Evolutionary conservation across 768 basidiomycete species (phyloP), one percentile per base, ranked within the genome.

Genomic region (Agaricus sinodeliciosus): DNA sequence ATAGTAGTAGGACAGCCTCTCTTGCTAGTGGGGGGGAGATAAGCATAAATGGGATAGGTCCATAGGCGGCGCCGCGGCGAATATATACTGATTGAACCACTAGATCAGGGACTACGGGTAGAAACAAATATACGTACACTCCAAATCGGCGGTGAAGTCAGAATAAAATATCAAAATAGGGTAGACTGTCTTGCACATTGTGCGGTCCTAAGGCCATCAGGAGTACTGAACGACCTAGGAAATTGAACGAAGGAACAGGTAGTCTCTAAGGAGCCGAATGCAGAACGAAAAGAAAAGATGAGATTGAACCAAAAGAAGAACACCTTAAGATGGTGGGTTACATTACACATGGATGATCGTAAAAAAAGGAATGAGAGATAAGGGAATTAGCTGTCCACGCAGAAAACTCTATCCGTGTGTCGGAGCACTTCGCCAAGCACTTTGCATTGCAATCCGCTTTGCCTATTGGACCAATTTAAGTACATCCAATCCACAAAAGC

Each of bases 371-470:
- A 36, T 25, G 16, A 39, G 34, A 25, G 35, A 35, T 48, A 25
- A 35, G 15, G 4, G 12, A 25, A 12, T 25, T 9, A 15, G 44
- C 34, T 36, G 16, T 16, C 37, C 37, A 39, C 3, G 8, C 16
- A 2, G 22, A 39, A 39, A 13, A 13, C 37, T 39, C 37, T 39
- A 39, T 39, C 37, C 37, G 7, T 15, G 37, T 12, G 37, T 39
- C 3, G 43, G 31, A 11, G 16, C 48, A 22, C 85, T 76, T 64
- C 90, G 80, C 90, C 90, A 93, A 40, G 90, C 90, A 58, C 90
- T 92, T 66, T 92, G 90, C 82, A 93, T 79, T 15, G 90, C 82
- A 58, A 93, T 93, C 43, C 90, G 82, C 57, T 82, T 79, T 4
- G 90, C 90, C 87, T 90, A 55, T 26, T 36, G 51, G 35, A 34